phyloP scores from a whole-genome alignment of 2,329 filamentous ascomycete genomes.

The Dothideomycetidae sp. region DNA sequence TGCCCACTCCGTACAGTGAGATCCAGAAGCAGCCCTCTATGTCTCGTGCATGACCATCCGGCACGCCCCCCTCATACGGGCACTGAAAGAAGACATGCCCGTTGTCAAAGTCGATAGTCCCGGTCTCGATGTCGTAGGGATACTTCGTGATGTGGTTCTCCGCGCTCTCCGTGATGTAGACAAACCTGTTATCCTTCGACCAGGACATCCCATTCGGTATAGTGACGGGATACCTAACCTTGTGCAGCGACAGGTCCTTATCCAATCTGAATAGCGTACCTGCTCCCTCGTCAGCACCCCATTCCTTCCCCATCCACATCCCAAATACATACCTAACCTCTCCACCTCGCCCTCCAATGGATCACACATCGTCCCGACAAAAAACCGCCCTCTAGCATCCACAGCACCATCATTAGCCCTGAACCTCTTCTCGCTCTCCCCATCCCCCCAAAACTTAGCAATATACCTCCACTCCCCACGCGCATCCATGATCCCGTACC shows the following conservation, averaged over 20 bases:
- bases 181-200: constrained; percentile 55
- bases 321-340: constrained; percentile 4
- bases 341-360: constrained; percentile 27
- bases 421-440: constrained; percentile 31
- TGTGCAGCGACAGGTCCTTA: constrained; percentile 43
- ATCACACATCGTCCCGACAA: constrained; percentile 79
- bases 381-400: constrained; percentile 68
- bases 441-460: constrained; percentile 40
- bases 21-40: constrained; percentile 78
- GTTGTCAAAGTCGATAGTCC: constrained; percentile 50
- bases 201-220: constrained; percentile 81
- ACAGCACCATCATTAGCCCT: constrained; percentile 70
- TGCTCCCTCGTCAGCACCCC: constrained; percentile 21
- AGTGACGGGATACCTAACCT: constrained; percentile 43
- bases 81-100: constrained; percentile 61
- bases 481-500: constrained; percentile 60
- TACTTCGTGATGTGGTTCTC: constrained; percentile 56
- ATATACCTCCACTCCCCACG: constrained; percentile 43
- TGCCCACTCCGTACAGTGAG: constrained; percentile 64
- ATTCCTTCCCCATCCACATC: background rate
- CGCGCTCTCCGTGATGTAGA: constrained; percentile 75
- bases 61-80: constrained; percentile 46
- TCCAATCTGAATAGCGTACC: constrained; percentile 63
- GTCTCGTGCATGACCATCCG: constrained; percentile 78
- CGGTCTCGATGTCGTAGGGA: constrained; percentile 54